phyloP scores from a whole-genome alignment of 2,329 filamentous ascomycete genomes.

The Huntiella decipiens region DNA sequence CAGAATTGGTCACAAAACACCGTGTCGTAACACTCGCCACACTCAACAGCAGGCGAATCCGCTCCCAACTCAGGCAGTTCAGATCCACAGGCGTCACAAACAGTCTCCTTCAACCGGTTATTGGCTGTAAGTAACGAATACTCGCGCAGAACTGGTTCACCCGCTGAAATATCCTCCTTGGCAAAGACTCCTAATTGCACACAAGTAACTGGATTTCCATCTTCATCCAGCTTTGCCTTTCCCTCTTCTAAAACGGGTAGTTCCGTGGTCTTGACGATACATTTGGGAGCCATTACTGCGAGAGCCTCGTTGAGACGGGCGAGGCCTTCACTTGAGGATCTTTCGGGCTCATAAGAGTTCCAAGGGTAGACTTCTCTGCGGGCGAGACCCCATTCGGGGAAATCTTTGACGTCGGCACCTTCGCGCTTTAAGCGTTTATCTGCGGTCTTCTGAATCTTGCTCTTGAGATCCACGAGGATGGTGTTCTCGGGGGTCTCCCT shows the following conservation, averaged over 20 bases:
- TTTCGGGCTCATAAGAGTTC: constrained; percentile 50
- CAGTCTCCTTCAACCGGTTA: constrained; percentile 65
- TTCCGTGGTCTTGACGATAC: constrained; percentile 56
- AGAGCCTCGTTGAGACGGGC: constrained; percentile 53
- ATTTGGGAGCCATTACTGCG: constrained; percentile 53
- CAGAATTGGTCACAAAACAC: constrained; percentile 47
- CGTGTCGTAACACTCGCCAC: constrained; percentile 43
- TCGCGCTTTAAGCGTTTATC: constrained; percentile 27
- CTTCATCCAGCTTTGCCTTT: constrained; percentile 27
- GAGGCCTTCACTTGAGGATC: constrained; percentile 50
- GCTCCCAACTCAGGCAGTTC: constrained; percentile 27
- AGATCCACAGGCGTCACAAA: constrained; percentile 77
- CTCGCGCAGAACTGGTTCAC: constrained; percentile 61
- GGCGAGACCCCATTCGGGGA: constrained; percentile 52
- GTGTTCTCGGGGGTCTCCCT: constrained; percentile 33
- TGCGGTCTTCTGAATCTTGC: constrained; percentile 34
- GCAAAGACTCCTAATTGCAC: constrained; percentile 83
- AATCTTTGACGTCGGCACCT: constrained; percentile 30
- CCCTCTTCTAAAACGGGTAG: constrained; percentile 51
- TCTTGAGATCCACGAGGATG: constrained; percentile 34
- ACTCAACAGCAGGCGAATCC: constrained; percentile 23
- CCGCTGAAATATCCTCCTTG: constrained; percentile 56
- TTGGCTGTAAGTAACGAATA: constrained; percentile 77
- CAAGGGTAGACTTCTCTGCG: constrained; percentile 53
- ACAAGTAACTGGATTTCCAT: constrained; percentile 35